Evolutionary conservation across 2,329 filamentous ascomycete genomes (phyloP), one percentile per base, ranked within the genome.

Genomic region (Aspergillus luchuensis): DNA sequence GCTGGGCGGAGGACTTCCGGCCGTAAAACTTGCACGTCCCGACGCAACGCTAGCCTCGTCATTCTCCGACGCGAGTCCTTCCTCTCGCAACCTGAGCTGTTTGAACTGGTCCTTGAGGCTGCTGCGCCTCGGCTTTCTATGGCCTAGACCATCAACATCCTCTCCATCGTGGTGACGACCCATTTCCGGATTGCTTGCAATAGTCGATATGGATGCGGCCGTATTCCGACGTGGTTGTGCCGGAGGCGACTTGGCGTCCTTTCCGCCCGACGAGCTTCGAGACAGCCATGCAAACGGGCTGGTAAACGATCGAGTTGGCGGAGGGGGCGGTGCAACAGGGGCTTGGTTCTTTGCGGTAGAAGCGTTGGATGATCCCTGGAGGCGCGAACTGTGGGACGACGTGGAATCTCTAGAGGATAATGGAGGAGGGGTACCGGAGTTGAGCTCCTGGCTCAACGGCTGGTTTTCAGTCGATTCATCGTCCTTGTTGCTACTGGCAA

Each of bases 281-380:
- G 91, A 91, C 41, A 96, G 84, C 88, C 91, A 94, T 41, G 91
- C 87, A 69, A 96, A 96, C n/a, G 90, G 91, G 67, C 91, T 91
- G 8, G 91, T 93, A 58, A 96, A 85, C 75, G 95, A 96, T 71
- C 92, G 84, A 66, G 80, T 69, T 17, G 79, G 73, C 43, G 78
- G 74, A 25, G 73, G 69, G 4, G 76, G 74, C 19, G 78, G 74
- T 48, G 79, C 74, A 23, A 76, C 74, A 41, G 77, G 73, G 57
- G 77, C 60, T 41, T 72, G 64, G 50, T 72, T 69, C 62, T 75
- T 74, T 66, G 75, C 76, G 43, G 71, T 66, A 19, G 84, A 80
- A 45, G 87, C 77, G 91, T 85, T 33, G 90, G 83, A 38, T 91
- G 89, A 54, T 66, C 90, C 91, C 69, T 70, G 77, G 60, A 74